phyloP scores from a whole-genome alignment of 2,329 filamentous ascomycete genomes.

The Penicillium decumbens region DNA sequence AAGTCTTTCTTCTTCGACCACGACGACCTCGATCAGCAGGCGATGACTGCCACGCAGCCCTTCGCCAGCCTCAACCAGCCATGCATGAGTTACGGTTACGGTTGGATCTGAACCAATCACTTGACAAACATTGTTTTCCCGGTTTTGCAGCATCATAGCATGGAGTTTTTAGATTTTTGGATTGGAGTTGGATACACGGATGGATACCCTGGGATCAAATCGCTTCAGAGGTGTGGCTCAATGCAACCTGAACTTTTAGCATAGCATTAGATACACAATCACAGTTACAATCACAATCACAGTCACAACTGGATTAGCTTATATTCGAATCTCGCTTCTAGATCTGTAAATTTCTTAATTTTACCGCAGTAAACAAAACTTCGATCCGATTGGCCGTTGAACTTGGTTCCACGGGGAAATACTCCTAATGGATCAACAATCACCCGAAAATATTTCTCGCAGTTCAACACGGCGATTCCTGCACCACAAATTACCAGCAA shows the following conservation, averaged over 20 bases:
- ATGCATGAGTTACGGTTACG: conserved; percentile 35
- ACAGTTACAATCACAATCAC: not conserved
- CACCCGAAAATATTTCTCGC: conserved; percentile 18
- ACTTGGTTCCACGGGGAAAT: conserved; percentile 9
- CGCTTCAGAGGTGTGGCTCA: not conserved
- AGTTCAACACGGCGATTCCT: not conserved
- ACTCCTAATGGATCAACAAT: conserved; percentile 18
- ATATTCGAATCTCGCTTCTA: not conserved
- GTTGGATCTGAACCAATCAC: conserved; percentile 28
- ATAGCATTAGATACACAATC: not conserved
- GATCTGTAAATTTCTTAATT: conserved; percentile 2
- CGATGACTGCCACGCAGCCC: conserved; percentile 23
- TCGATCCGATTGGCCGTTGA: conserved; percentile 9
- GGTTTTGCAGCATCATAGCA: conserved; percentile 30
- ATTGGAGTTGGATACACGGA: conserved; percentile 22
- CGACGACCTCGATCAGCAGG: conserved; percentile 25
- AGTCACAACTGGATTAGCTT: conserved; percentile 4
- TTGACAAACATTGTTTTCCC: conserved; percentile 6
- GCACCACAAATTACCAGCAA: not conserved
- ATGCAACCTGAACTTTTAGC: not conserved
- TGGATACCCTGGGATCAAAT: conserved; percentile 25
- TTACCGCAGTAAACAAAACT: not conserved
- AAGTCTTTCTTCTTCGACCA: conserved; percentile 35
- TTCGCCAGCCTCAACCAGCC: conserved; percentile 27
- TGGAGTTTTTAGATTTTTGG: conserved; percentile 25